A percentile compares a stretch with the other conserved stretches of the same genome.
Evolutionary conservation across 495 filamentous ascomycete species (phyloP).

Genomic region (Penicillium bovifimosum): DNA sequence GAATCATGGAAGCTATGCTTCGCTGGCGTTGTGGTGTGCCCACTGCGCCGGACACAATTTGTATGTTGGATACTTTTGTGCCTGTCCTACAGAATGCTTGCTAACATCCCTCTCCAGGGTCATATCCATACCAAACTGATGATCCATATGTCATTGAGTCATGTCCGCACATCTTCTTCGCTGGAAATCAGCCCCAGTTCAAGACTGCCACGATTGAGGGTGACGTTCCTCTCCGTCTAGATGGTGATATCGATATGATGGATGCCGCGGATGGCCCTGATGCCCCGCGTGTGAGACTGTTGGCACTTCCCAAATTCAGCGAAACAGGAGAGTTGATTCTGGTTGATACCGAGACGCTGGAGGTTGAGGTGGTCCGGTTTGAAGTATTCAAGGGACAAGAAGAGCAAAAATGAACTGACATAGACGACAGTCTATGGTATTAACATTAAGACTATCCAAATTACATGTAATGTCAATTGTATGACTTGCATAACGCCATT

Average conservation of each 20-base stretch:
- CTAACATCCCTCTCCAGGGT: slow-evolving; percentile 52
- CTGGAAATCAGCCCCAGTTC: slow-evolving; percentile 81
- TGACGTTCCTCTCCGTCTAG: slow-evolving; percentile 28
- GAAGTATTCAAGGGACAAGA: slow-evolving; percentile 44
- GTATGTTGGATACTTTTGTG: slow-evolving; percentile 50
- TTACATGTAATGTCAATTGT: background rate
- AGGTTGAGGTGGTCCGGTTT: slow-evolving; percentile 66
- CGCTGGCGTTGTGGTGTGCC: slow-evolving; percentile 90
- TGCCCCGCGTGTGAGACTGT: slow-evolving; percentile 63
- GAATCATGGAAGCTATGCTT: slow-evolving; percentile 87
- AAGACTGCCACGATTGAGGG: slow-evolving; percentile 68
- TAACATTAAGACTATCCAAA: background rate
- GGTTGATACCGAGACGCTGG: slow-evolving; percentile 79
- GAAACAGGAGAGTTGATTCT: slow-evolving; percentile 78
- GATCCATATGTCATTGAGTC: slow-evolving; percentile 81
- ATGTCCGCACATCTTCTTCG: slow-evolving; percentile 88
- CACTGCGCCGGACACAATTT: slow-evolving; percentile 93
- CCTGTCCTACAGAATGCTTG: background rate
- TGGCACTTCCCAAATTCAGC: slow-evolving; percentile 75
- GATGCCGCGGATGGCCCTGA: slow-evolving; percentile 37
- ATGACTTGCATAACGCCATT: background rate
- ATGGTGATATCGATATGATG: slow-evolving; percentile 40
- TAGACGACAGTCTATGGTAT: slow-evolving; percentile 4
- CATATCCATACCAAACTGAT: slow-evolving; percentile 86
- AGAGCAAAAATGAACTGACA: slow-evolving; percentile 33